These are phyloP conservation scores for Fusarium compactum DNA, from an alignment of 2,329 filamentous ascomycete genomes.

Conservation along the genomic window DNA sequence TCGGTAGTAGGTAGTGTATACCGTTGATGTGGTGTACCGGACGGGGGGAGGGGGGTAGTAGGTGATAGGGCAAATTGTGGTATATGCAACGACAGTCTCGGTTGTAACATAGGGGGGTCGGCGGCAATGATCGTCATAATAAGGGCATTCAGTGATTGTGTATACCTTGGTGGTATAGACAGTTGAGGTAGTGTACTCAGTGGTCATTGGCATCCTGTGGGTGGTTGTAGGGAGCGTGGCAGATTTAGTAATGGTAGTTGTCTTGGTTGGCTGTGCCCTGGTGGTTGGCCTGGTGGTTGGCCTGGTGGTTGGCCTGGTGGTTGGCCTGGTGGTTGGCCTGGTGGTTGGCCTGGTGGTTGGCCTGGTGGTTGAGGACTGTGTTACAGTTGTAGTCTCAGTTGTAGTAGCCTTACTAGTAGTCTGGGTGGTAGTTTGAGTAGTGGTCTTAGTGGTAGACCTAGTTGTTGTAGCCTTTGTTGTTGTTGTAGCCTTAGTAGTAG, in stretches of 20 bases:
- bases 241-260: neutral
- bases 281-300: neutral
- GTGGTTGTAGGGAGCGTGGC: neutral
- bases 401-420: neutral
- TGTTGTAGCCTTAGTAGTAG: no score
- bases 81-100: slow-evolving; percentile 20
- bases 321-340: neutral
- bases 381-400: neutral
- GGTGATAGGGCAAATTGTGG: slow-evolving; percentile 12
- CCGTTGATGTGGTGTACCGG: slow-evolving; percentile 14
- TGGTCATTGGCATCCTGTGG: neutral
- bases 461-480: neutral
- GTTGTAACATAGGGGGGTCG: slow-evolving; percentile 17
- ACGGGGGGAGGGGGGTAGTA: slow-evolving; percentile 2
- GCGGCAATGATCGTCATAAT: slow-evolving; percentile 3
- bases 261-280: neutral
- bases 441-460: no score
- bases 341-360: slow-evolving; percentile 1
- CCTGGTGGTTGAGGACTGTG: neutral
- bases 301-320: neutral
- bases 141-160: slow-evolving; percentile 24
- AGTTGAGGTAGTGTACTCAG: slow-evolving; percentile 9
- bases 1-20: slow-evolving; percentile 33
- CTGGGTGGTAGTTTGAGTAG: no score
- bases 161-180: slow-evolving; percentile 25